phyloP scores from a whole-genome alignment of 768 basidiomycete species.

The Boletus sp. region DNA sequence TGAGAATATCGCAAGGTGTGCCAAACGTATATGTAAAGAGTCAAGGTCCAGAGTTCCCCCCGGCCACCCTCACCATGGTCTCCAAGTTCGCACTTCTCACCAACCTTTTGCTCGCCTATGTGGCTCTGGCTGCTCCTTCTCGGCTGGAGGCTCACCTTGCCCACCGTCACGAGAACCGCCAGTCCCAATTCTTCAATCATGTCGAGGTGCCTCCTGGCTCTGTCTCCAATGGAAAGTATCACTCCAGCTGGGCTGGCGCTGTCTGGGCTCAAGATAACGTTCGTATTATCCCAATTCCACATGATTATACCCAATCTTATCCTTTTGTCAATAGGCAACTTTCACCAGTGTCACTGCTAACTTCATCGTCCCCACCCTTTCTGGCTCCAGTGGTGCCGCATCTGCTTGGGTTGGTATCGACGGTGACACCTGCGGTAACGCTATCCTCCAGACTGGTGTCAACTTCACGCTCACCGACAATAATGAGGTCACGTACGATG shows the following conservation, averaged over 20 bases:
- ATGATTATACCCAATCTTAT: neutral
- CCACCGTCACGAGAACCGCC: conserved; percentile 14
- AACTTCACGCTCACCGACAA: conserved; percentile 13
- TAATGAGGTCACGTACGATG: conserved; percentile 9
- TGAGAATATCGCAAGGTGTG: too few relatives aligned
- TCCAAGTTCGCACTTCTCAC: conserved; percentile 16
- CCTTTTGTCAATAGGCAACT: conserved; percentile 11
- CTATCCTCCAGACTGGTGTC: conserved; percentile 5
- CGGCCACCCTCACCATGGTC: conserved; percentile 15
- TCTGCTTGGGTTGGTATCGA: conserved; percentile 22
- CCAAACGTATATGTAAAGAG: too few relatives aligned
- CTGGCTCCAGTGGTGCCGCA: conserved; percentile 9
- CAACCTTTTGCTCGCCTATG: conserved; percentile 20
- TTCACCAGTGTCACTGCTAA: conserved; percentile 20
- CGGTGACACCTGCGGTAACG: neutral
- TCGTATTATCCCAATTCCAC: neutral
- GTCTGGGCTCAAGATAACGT: conserved; percentile 10
- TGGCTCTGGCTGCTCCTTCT: conserved; percentile 16
- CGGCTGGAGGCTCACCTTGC: conserved; percentile 12
- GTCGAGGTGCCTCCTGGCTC: neutral
- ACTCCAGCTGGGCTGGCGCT: conserved; percentile 21
- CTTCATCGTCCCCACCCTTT: conserved; percentile 19
- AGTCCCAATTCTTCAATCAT: conserved; percentile 6
- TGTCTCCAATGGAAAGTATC: conserved; percentile 12
- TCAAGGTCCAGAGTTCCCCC: too few relatives aligned